phyloP scores from a whole-genome alignment of 139 green algal species.

The Tetraselmis striata region DNA sequence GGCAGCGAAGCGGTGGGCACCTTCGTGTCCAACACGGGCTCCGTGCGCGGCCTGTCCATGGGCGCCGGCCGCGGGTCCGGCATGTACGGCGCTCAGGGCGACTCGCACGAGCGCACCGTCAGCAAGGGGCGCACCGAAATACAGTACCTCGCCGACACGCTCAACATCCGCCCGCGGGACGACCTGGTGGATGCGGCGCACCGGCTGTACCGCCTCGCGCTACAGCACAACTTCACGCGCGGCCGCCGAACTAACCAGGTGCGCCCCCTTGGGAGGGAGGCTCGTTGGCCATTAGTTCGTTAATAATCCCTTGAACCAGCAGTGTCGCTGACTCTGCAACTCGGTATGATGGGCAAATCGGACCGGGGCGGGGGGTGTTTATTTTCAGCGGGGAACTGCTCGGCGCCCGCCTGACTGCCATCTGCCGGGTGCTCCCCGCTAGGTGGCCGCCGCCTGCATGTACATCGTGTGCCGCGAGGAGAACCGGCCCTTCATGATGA shows the following conservation, averaged over 20 bases:
- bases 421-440: no score
- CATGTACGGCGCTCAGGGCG: conserved; percentile 30
- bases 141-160: conserved; percentile 62
- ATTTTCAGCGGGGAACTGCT: no score
- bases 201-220: conserved; percentile 76
- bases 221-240: conserved; percentile 88
- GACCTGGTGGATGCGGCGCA: conserved; percentile 65
- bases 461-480: conserved; percentile 96
- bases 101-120: conserved; percentile 78
- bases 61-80: not conserved
- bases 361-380: no score
- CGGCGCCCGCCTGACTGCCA: no score
- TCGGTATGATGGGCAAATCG: no score
- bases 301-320: no score
- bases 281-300: no score
- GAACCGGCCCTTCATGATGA: conserved; percentile 91
- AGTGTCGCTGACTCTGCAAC: no score
- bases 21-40: conserved; percentile 69
- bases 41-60: conserved; percentile 35
- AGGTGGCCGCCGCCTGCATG: conserved; percentile 86
- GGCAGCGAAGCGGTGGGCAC: conserved; percentile 68
- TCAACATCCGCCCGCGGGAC: conserved; percentile 68
- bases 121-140: conserved; percentile 72
- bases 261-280: not conserved
- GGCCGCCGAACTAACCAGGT: conserved; percentile 77